phyloP scores from a whole-genome alignment of 2,329 filamentous ascomycete species.

The Coniochaeta sp. region DNA sequence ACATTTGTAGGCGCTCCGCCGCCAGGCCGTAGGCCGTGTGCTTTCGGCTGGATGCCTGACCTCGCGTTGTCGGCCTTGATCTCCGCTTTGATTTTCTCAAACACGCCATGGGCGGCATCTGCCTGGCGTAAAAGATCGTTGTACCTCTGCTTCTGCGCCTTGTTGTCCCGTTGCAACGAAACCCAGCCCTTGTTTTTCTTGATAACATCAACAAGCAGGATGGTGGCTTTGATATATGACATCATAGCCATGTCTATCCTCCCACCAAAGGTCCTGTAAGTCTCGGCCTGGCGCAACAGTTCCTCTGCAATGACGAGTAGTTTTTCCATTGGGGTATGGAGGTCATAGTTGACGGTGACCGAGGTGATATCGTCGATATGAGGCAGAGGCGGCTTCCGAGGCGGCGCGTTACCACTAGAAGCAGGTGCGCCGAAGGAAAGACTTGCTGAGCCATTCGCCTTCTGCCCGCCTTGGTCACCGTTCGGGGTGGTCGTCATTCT shows the following conservation, averaged over 20 bases:
- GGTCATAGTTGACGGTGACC: conserved; percentile 37
- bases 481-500: background rate
- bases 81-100: conserved; percentile 48
- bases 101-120: conserved; percentile 36
- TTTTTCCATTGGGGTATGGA: conserved; percentile 42
- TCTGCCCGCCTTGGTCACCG: background rate
- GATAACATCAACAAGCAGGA: conserved; percentile 70
- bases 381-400: conserved; percentile 29
- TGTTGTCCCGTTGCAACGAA: conserved; percentile 48
- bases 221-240: conserved; percentile 76
- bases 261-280: conserved; percentile 49
- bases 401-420: background rate
- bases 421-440: background rate
- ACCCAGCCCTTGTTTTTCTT: conserved; percentile 70
- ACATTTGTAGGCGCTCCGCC: background rate
- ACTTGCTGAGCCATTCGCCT: background rate
- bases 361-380: conserved; percentile 48
- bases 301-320: conserved; percentile 46
- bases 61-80: conserved; percentile 58
- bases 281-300: conserved; percentile 52
- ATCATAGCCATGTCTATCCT: conserved; percentile 69
- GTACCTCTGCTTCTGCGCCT: conserved; percentile 41
- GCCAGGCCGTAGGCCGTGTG: background rate
- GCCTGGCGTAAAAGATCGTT: conserved; percentile 43
- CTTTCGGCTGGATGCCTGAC: conserved; percentile 47